Evolutionary conservation across 257 asterid species (phyloP), one percentile per base, ranked within the genome.

Genomic region (Craterostigma plantagineum): DNA sequence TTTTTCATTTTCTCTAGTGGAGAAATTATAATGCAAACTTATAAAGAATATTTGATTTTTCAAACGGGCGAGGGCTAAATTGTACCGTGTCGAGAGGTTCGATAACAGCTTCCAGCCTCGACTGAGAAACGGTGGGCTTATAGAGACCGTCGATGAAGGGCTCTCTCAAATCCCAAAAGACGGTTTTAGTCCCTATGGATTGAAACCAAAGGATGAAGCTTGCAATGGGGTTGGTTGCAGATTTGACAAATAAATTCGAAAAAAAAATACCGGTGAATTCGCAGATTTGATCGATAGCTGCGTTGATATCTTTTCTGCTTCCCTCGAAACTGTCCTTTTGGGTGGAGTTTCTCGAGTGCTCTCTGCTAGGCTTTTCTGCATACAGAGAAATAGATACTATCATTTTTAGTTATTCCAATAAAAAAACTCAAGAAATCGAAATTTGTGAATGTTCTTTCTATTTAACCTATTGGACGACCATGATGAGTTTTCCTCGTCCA

Each of bases 91-190:
- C 95, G 49, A 87, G 92, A 57, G 87, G 78, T 8, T 82, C 93
- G 53, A 82, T 71, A 69, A 82, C 54, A 58, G 64, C 42, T 57
- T 87, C 98, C 69, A 87, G 54, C 65, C 98, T 66, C 43, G 74
- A 74, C 62, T 82, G 83, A 23, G 83, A 50, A 39, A 68, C 98
- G 60, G 66, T 79, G 54, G 95, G 92, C 65, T 63, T 79, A 43
- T 87, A 82, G 11, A 87, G 91, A 53, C 79, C 75, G 36, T 82
- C 93, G 39, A 82, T 76, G 64, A 87, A 79, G 8, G 72, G 60
- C 62, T 74, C 98, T 56, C 98, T 74, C 69, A 87, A 62, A 63
- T 87, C 98, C 92, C 93, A 82, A 63, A 82, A 87, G 23, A 87
- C 67, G 36, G 75, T 68, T 73, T 87, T 87, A 14, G 79, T 79